Base-by-base conservation (phyloP, 2,329 filamentous ascomycete genomes). In the Sclerotinia trifoliorum region DNA sequence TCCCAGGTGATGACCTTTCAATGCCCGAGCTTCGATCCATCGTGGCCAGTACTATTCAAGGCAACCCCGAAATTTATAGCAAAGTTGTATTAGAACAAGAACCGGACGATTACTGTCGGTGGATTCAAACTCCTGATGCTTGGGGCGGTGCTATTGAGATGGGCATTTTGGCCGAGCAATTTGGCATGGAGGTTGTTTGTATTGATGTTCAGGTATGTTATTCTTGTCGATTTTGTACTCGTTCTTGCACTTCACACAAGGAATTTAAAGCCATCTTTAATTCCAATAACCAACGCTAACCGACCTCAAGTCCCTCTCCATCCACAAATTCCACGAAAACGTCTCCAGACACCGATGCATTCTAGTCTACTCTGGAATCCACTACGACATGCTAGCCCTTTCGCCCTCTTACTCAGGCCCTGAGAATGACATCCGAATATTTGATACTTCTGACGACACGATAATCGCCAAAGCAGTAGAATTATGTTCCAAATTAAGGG, bases 71-170 rank as follows among this genome's bases (percentile, higher is more conserved):
- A 0, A 83, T 88, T 63, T 98, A 94, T 81, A 88, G 85, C 21
- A 87, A 90, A 72, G 93, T 87, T 0, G 87, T 97, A 46, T 83
- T 98, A 1, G 93, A 94, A 69, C 74, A 78, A 61, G 85, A 85
- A 70, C 90, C 90, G 0, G 84, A 88, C 66, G 86, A 89, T 44
- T 98, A 98, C 78, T 95, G 92, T 75, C 82, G 84, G 32, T 93
- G 90, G 83, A 96, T 98, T 72, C 88, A 90, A 71, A 87, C 88
- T 29, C 88, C 90, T 29, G 88, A 94, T 74, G 88, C 89, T 0
- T 98, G 94, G 94, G 94, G 94, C 65, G 94, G 94, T 6, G 92
- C 89, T 7, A 97, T 97, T 72, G 94, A 98, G 79, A 84, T 98
- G 26, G 88, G 88, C 68, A 94, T 97, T 68, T 81, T 98, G 21